Evolutionary conservation across 179 eudicot species (phyloP).

Genomic region (Gypsophila paniculata): DNA sequence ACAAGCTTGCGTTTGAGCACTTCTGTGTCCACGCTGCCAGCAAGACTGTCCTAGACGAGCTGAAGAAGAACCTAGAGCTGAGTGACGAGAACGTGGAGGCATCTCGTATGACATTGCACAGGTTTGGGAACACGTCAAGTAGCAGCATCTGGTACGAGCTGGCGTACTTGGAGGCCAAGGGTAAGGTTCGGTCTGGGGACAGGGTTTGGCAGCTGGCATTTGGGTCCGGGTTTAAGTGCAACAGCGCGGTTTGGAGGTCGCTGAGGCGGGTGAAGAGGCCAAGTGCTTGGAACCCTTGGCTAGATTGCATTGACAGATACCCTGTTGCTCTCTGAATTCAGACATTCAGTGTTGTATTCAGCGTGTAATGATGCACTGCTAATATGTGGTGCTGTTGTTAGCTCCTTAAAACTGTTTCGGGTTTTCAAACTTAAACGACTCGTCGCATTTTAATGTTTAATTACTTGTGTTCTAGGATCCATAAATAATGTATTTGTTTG

Average conservation of each 20-base stretch:
- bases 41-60: constrained; percentile 71
- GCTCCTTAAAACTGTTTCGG: not conserved
- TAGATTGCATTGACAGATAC: constrained; percentile 36
- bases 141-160: constrained; percentile 96
- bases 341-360: not conserved
- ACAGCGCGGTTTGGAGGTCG: constrained; percentile 69
- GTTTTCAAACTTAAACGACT: constrained; percentile 4
- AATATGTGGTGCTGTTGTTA: not conserved
- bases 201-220: constrained; percentile 84
- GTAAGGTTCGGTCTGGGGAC: constrained; percentile 52
- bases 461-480: not conserved
- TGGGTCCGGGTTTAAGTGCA: constrained; percentile 85
- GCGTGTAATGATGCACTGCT: not conserved
- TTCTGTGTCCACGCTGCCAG: constrained; percentile 90
- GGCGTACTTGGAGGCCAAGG: constrained; percentile 82
- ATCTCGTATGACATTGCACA: constrained; percentile 61
- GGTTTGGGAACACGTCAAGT: constrained; percentile 90
- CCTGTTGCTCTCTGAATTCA: constrained; percentile 20
- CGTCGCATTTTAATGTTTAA: not conserved
- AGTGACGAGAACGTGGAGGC: constrained; percentile 77
- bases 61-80: constrained; percentile 73
- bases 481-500: constrained; percentile 5
- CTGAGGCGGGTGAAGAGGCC: constrained; percentile 50
- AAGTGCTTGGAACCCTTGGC: constrained; percentile 55
- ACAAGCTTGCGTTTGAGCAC: constrained; percentile 95